Percentiles rank a stretch among this genome's conserved stretches.
Conservation (phyloP, 139 green algal genomes). For the Nannochloris sp. region DNA sequence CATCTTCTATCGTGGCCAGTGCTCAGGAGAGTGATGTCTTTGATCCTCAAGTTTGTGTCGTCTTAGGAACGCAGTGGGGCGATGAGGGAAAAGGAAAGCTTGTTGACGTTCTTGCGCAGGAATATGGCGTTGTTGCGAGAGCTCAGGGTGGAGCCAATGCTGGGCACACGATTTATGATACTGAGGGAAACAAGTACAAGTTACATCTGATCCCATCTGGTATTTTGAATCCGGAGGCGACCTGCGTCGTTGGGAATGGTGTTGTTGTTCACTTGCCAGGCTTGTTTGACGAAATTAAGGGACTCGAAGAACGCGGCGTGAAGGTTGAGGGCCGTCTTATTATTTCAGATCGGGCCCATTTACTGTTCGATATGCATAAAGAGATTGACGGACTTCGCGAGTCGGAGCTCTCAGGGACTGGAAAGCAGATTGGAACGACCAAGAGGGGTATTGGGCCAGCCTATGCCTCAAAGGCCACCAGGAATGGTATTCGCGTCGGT, state of each 20-base stretch:
- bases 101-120: conserved; percentile 93
- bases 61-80: conserved; percentile 97
- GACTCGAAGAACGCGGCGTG: conserved; percentile 28
- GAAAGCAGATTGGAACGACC: conserved; percentile 93
- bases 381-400: conserved; percentile 92
- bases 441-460: conserved; percentile 95
- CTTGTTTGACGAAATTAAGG: conserved; percentile 87
- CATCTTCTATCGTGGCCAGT: background rate
- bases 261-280: conserved; percentile 92
- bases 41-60: conserved; percentile 65
- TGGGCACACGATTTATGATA: conserved; percentile 98
- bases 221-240: conserved; percentile 85
- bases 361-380: conserved; percentile 98
- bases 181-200: conserved; percentile 89
- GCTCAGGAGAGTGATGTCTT: conserved; percentile 11
- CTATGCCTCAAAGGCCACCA: conserved; percentile 90
- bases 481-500: conserved; percentile 87
- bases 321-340: conserved; percentile 53
- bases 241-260: conserved; percentile 92
- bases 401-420: conserved; percentile 67
- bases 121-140: conserved; percentile 92
- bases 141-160: conserved; percentile 96
- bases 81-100: conserved; percentile 99
- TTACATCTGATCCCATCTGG: conserved; percentile 95
- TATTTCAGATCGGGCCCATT: conserved; percentile 82